Conservation (phyloP, 2,329 filamentous ascomycete species). For the Parafenestella ontariensis region DNA sequence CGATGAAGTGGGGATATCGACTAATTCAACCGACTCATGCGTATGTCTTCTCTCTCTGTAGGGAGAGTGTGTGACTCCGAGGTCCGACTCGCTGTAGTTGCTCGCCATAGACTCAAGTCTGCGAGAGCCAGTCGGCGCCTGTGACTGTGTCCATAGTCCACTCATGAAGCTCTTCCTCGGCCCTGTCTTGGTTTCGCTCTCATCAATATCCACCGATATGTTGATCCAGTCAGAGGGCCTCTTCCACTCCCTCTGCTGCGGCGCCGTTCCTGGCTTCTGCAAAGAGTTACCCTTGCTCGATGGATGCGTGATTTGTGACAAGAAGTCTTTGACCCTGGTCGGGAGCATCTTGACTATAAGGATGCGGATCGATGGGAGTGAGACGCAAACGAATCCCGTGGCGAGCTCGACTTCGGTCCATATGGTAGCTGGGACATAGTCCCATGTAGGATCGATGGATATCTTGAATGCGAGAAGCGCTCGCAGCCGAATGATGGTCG, state of each 20-base stretch:
- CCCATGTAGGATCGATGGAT: slow-evolving; percentile 37
- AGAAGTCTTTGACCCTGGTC: slow-evolving; percentile 9
- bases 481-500: slow-evolving; percentile 34
- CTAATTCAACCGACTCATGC: slow-evolving; percentile 1
- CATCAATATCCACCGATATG: slow-evolving; percentile 3
- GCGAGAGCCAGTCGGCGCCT: slow-evolving; percentile 6
- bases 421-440: slow-evolving; percentile 29
- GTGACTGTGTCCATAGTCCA: slow-evolving; percentile 11
- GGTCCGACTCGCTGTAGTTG: slow-evolving; percentile 13
- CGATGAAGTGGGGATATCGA: neutral
- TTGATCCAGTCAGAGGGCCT: slow-evolving; percentile 14
- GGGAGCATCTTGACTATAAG: slow-evolving; percentile 22
- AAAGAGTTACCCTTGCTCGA: slow-evolving; percentile 5
- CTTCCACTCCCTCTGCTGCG: slow-evolving; percentile 8
- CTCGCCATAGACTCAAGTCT: slow-evolving; percentile 14
- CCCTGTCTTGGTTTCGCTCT: neutral
- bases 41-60: slow-evolving; percentile 3
- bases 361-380: slow-evolving; percentile 32
- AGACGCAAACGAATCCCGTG: slow-evolving; percentile 30
- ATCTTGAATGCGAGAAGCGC: slow-evolving; percentile 30
- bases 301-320: slow-evolving; percentile 13
- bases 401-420: slow-evolving; percentile 38
- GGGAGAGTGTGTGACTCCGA: slow-evolving; percentile 12
- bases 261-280: neutral
- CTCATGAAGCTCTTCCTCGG: slow-evolving; percentile 11